Conservation (phyloP, 179 eudicot species). For the Silene coronaria region DNA sequence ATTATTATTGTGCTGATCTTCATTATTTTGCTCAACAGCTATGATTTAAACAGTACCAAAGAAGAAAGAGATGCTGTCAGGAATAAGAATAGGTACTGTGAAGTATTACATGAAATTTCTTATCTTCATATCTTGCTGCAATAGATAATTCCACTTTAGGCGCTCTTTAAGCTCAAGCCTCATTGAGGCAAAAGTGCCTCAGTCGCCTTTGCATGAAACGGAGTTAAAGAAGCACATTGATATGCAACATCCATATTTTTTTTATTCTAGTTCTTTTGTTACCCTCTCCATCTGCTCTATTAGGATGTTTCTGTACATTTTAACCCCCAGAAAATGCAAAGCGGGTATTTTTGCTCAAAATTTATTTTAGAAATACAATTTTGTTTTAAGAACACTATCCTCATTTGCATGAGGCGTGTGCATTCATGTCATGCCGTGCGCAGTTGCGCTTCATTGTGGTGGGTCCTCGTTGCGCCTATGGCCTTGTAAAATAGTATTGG, state of each 20-base stretch:
- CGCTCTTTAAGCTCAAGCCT: background rate
- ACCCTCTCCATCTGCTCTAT: too few relatives aligned
- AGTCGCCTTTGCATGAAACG: background rate
- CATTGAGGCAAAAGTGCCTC: background rate
- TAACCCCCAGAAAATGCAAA: too few relatives aligned
- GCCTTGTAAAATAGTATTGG: background rate
- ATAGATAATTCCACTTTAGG: background rate
- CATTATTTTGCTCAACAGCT: conserved; percentile 40
- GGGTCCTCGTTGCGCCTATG: background rate
- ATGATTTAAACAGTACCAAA: conserved; percentile 58
- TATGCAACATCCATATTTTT: too few relatives aligned
- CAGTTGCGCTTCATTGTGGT: background rate
- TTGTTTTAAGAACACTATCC: background rate
- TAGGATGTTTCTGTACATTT: too few relatives aligned
- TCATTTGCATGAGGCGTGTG: background rate
- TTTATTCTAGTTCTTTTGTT: too few relatives aligned
- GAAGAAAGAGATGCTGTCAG: conserved; percentile 57
- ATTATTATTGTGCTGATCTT: background rate
- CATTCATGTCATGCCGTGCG: background rate
- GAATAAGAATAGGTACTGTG: conserved; percentile 55
- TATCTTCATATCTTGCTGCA: background rate
- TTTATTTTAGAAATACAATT: too few relatives aligned
- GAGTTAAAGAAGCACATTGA: too few relatives aligned
- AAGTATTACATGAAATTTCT: background rate
- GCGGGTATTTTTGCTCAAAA: background rate